Base-by-base conservation (phyloP, 2,329 filamentous ascomycete genomes). In the Tolypocladium tundrense region DNA sequence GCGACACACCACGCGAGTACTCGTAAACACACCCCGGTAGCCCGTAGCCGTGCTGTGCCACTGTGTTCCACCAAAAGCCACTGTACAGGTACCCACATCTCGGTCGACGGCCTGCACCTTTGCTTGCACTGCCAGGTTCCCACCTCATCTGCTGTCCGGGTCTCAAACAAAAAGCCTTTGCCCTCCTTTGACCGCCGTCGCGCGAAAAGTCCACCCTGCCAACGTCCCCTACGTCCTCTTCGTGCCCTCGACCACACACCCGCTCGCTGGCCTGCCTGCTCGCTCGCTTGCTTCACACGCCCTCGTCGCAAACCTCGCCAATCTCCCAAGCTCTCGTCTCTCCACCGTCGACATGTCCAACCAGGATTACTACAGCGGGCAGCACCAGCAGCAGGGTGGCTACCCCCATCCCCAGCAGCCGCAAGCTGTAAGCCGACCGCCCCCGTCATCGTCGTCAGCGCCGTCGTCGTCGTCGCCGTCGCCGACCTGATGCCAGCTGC, bases 321-420 rank as follows among this genome's bases (percentile, higher is more conserved):
- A 31, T 35, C 14, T 33, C 33, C 40, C 19, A 37, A 52, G 35
- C 41, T 27, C 42, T 37, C 42, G 39, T 55, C 37, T 19, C 10
- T 19, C 48, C 24, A 50, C 40, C 41, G 8, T 42, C 60, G 65
- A 43, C 59, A 76, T 76, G 74, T 71, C 74, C 54, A 72, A 67
- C 65, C 68, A 75, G 60, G 73, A 76, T 40, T 76, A 76, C 68
- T 76, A 76, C 66, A 65, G 70, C 59, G 66, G 68, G 55, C 68
- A 69, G 42, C 55, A 60, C 53, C 56, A 67, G 31, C 64, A 63
- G 59, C 60, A 66, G n/a, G 67, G 67, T 43, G 70, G 69, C 60
- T 75, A 74, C 56, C 73, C 73, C 50, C 72, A 74, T 56, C 72
- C 73, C 48, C 72, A 74, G 58, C 70, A 75, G 24, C 74, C 74